Evolutionary conservation across 495 filamentous ascomycete species (phyloP), one percentile per base, ranked within the genome.

Genomic region (Hypoxylon lienhwacheense): DNA sequence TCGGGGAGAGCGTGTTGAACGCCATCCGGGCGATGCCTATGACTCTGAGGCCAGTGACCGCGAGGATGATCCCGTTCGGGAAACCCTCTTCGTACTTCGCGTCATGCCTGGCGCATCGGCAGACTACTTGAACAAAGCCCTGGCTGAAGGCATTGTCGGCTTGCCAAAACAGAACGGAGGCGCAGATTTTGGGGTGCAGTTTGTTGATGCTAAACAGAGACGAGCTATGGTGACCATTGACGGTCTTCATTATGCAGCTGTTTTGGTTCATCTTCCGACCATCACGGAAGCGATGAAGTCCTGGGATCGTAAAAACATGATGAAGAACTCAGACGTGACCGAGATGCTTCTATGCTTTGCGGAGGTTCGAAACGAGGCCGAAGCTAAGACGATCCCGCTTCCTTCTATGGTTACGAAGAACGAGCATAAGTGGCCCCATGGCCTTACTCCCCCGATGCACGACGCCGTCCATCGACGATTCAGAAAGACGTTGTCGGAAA

Each of bases 211-310:
- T 0, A 88, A 91, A 39, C 84, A 84, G 1, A 83, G 93, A 37
- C 82, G 90, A 7, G 85, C 86, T 1, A 72, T 88, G 36, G 66
- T 97, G 1, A 83, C 73, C 8, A 77, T 99, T 17, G 75, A 83
- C 11, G 84, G 84, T 1, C 72, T 82, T 36, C 72, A 80, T 20
- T 99, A 91, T 63, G 90, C 91, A 0, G 91, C 89, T 15, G 73
- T 83, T 4, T 71, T 97, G 41, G 86, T 97, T 4, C 92, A 97
- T 53, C 74, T 99, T 7, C 93, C 93, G 0, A 92, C 86, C 56
- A 86, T 99, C 49, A 83, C 95, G 1, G 93, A 99, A 70, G 87
- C 85, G 6, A 95, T 95, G 85, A 99, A 99, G 73, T 91, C 86
- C 43, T 96, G 93, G 86, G 93, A 97, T 63, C 86, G 85, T 66